Conservation (phyloP, 192 early-diverging fungal genomes). For the Chytriomyces sp. region DNA sequence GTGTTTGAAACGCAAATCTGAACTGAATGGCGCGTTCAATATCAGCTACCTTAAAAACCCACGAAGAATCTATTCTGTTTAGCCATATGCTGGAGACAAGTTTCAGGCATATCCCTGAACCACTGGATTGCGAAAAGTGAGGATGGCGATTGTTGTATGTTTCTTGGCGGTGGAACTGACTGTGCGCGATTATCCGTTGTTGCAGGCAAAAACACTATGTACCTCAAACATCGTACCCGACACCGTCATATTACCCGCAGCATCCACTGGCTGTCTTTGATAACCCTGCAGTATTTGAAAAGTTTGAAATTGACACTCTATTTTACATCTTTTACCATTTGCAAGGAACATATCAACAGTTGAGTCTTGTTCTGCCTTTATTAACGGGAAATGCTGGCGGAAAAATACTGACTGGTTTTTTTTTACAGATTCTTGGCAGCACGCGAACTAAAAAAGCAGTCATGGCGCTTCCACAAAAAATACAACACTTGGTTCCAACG, state of each 20-base stretch:
- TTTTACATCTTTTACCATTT: slow-evolving; percentile 99
- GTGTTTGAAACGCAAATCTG: no score
- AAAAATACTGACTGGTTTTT: slow-evolving; percentile 21
- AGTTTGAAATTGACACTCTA: slow-evolving; percentile 91
- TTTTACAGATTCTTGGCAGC: slow-evolving; percentile 81
- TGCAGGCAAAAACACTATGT: slow-evolving; percentile 69
- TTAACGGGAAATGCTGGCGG: not conserved
- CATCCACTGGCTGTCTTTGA: slow-evolving; percentile 78
- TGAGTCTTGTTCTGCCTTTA: slow-evolving; percentile 41
- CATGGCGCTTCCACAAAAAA: slow-evolving; percentile 99
- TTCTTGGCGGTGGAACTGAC: slow-evolving; percentile 6
- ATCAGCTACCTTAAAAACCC: slow-evolving; percentile 37
- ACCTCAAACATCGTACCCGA: slow-evolving; percentile 76
- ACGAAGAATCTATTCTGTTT: slow-evolving; percentile 49
- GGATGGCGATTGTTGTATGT: not conserved
- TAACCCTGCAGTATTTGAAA: slow-evolving; percentile 83
- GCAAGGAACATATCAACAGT: slow-evolving; percentile 96
- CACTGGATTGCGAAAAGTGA: slow-evolving; percentile 82
- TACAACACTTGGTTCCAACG: slow-evolving; percentile 99
- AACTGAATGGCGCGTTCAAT: no score
- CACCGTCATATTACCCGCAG: slow-evolving; percentile 94
- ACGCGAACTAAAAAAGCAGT: slow-evolving; percentile 92
- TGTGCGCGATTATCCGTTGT: slow-evolving; percentile 6
- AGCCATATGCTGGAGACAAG: slow-evolving; percentile 85
- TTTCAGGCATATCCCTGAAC: slow-evolving; percentile 80